Base-by-base conservation (phyloP, 768 basidiomycete species). In the Lyophyllum atratum region DNA sequence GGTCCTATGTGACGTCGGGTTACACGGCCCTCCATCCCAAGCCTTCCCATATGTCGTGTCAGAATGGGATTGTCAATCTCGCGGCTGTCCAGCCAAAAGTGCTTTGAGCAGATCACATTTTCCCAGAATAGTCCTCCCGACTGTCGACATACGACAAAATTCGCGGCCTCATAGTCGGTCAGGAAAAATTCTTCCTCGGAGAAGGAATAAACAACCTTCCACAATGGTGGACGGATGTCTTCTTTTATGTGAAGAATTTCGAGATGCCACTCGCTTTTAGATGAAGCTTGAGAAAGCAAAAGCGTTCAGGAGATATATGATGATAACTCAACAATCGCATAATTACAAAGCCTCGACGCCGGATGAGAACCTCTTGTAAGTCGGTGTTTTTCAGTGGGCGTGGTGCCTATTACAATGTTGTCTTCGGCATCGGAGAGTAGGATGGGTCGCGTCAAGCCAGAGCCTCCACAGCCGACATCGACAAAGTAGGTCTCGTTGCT, bases 401-500 rank as follows among this genome's bases (percentile, higher is more conserved):
- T 55, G 22, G 57, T 46, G 6, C 57, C 53, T 44, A 61, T 55
- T 3, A 55, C 56, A 28, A 61, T 28, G 37, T 61, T 61, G 15
- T 55, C 49, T 3, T 47, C 45, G 1, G 53, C 53, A 51, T 56
- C 31, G n/a, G 60, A 58, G 1, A 61, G 54, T 31, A 55, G 39
- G 34, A 61, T 58, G 7, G 56, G 60, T 7, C 56, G 40, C 31
- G 31, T 43, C 21, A 44, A 52, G 14, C 60, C 60, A 21, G 56
- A 58, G 28, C 56, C 60, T 19, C 56, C 60, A 21, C 56, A 61
- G 21, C 56, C 60, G 19, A 58, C 56, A 52, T 59, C 59, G 7
- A 59, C 50, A 15, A 59, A 49, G 46, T 61, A 61, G 9, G 60
- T 58, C 48, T 50, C n/a, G 29, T 58, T 61, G 31, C 60, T 61